Evolutionary conservation across 768 basidiomycete genomes (phyloP).

Genomic region (Podaxis mareebaensis): DNA sequence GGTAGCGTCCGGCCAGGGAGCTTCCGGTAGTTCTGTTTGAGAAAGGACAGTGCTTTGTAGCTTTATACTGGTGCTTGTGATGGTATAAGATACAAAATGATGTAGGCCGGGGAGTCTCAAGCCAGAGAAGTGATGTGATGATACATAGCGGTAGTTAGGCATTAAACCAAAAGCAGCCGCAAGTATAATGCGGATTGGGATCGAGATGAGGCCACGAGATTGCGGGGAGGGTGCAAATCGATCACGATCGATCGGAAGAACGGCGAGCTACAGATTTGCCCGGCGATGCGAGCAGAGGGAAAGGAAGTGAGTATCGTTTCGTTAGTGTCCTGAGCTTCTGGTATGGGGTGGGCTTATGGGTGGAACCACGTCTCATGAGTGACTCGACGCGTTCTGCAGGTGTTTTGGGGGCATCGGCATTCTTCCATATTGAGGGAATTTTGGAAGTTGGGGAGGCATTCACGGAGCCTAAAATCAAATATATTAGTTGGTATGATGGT

Average conservation of each 20-base stretch:
- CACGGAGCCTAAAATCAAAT: background rate
- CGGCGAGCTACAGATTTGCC: conserved; percentile 16
- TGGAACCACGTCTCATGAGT: conserved; percentile 24
- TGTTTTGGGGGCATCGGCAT: conserved; percentile 40
- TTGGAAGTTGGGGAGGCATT: conserved; percentile 8
- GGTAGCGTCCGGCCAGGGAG: too few relatives aligned
- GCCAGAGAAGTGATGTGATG: background rate
- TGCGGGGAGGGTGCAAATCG: background rate
- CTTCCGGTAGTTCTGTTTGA: too few relatives aligned
- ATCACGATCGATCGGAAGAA: conserved; percentile 13
- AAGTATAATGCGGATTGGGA: background rate
- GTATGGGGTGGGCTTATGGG: conserved; percentile 33
- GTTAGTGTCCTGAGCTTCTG: conserved; percentile 43
- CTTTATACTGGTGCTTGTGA: background rate
- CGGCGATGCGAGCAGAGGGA: conserved; percentile 36
- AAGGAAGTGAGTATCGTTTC: conserved; percentile 50
- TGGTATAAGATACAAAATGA: background rate
- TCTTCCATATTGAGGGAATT: conserved; percentile 54
- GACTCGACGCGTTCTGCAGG: conserved; percentile 33
- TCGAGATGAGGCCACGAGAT: background rate
- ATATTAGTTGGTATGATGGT: background rate
- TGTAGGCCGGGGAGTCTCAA: background rate
- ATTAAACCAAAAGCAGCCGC: background rate
- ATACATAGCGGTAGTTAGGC: background rate
- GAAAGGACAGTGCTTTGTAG: too few relatives aligned